These are phyloP conservation scores for Dimargaris cristalligena DNA, from an alignment of 192 early-diverging fungal genomes.

Conservation along the genomic window DNA sequence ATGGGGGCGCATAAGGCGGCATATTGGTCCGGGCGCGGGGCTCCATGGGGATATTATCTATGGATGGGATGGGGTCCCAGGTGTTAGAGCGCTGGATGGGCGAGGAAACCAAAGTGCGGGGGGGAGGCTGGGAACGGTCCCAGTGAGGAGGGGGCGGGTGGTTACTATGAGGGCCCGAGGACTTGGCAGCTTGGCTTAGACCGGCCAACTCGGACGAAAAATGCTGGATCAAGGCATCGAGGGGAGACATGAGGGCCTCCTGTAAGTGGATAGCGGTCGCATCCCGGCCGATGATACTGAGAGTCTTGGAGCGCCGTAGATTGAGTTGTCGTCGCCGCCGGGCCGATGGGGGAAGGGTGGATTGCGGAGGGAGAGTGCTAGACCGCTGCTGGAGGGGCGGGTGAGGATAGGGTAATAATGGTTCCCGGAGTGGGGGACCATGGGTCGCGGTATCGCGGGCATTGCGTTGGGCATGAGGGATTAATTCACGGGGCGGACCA, in stretches of 20 bases:
- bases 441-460: not conserved
- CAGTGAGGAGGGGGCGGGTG: too few relatives aligned
- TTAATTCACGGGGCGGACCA: not conserved
- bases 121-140: not conserved
- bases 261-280: not conserved
- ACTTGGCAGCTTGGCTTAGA: not conserved
- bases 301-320: not conserved
- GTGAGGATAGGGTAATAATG: not conserved
- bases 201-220: not conserved
- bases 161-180: too few relatives aligned
- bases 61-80: not conserved
- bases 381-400: not conserved
- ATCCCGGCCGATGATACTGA: slow-evolving; percentile 2
- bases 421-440: not conserved
- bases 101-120: not conserved
- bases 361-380: not conserved
- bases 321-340: not conserved
- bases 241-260: not conserved
- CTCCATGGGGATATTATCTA: not conserved
- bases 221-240: not conserved
- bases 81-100: not conserved
- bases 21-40: too few relatives aligned
- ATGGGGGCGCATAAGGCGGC: too few relatives aligned
- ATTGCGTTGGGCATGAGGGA: not conserved
- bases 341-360: not conserved